A percentile compares a stretch with the other conserved stretches of the same genome.
phyloP scores from a whole-genome alignment of 2,329 filamentous ascomycete genomes.

The Mycosphaerella sp. region DNA sequence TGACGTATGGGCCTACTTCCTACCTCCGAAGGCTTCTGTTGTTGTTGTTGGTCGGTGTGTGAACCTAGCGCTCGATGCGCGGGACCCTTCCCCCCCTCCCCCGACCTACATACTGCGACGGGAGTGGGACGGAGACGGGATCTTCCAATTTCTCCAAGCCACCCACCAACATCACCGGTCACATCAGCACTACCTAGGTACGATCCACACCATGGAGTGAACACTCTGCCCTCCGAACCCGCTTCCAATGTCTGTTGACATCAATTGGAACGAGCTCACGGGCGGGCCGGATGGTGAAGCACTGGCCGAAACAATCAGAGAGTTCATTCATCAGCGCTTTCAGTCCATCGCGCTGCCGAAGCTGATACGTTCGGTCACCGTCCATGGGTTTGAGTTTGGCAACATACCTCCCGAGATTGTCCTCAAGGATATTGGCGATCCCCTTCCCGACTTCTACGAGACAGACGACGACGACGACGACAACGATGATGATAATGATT shows the following conservation, averaged over 20 bases:
- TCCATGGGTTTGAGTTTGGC: conserved; percentile 92
- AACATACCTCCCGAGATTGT: conserved; percentile 74
- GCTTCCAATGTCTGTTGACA: conserved; percentile 86
- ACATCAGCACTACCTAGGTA: not conserved
- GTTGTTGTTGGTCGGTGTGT: no score
- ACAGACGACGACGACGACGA: conserved; percentile 52
- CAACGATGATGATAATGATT: conserved; percentile 46
- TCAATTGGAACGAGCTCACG: conserved; percentile 92
- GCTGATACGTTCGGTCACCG: conserved; percentile 93
- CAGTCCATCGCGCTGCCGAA: conserved; percentile 84
- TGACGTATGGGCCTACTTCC: no score
- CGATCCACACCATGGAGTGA: not conserved
- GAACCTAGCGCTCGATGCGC: no score
- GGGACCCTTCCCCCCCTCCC: no score
- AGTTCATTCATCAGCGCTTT: conserved; percentile 93
- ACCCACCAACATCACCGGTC: not conserved
- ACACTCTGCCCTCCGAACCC: conserved; percentile 1
- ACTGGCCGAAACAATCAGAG: conserved; percentile 78
- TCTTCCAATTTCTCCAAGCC: no score
- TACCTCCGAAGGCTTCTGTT: no score
- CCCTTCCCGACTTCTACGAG: conserved; percentile 93
- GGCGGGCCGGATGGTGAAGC: conserved; percentile 78
- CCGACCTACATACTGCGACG: no score
- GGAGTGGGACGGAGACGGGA: no score
- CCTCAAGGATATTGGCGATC: conserved; percentile 95